Evolutionary conservation across 371 early-diverging fungal genomes (phyloP), one percentile per base, ranked within the genome.

Genomic region (Umbelopsis sp.): DNA sequence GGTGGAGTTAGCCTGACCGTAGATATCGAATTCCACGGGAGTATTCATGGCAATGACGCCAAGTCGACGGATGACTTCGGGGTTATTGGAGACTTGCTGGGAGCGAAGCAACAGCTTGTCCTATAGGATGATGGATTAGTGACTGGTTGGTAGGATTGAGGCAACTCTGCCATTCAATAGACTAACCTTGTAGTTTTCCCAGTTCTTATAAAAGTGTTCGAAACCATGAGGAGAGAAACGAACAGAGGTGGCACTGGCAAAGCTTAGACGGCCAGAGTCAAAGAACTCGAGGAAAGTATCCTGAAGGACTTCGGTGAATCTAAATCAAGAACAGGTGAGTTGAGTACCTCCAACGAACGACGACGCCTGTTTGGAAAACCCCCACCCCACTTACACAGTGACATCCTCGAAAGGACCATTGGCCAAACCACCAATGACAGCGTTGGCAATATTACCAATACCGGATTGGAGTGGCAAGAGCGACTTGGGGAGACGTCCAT

Each of bases 41-140:
- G 85, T 85, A 66, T 85, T 85, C 85, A 85, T 85, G 44, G 85
- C 85, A 65, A 85, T 82, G 70, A 77, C 77, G n/a, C 85, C 85
- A 41, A 85, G 74, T 68, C 85, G 75, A 68, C 85, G 78, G 65
- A 85, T 85, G 37, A 85, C 53, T 70, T 85, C 85, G 41, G 85
- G 85, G 20, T 81, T 80, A 69, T 85, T 85, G 64, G 80, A 80
- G 44, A 85, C 85, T 70, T 82, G 83, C 71, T 85, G 85, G 45
- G 81, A 80, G 70, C 85, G 79, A 67, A 85, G 73, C 50, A 85
- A 69, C 11, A 85, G 69, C 64, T 78, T 77, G 63, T 81, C 80
- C 71, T 72, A 62, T 32, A 64, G 29, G 11, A 14, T 9, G 44
- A 35, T 44, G 10, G 20, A 18, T 14, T 45, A 14, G 7, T 2